Percentiles rank a stretch among this genome's conserved stretches.
Evolutionary conservation across 2,329 filamentous ascomycete genomes (phyloP).

Genomic region (Bipolaris gigantea): DNA sequence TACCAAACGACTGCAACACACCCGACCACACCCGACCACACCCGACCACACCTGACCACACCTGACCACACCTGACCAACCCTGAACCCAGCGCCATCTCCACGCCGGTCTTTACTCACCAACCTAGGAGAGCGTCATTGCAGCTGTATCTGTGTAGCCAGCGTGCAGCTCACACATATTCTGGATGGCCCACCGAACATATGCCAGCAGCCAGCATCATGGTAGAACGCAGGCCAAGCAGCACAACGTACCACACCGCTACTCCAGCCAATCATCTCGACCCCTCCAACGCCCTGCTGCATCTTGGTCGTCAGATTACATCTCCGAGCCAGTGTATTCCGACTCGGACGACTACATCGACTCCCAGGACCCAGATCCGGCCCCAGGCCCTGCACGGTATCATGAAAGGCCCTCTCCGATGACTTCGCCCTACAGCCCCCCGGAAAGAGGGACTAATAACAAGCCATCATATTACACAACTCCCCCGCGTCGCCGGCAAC

Average conservation of each 20-base stretch:
- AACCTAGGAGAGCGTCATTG: slow-evolving; percentile 3
- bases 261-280: background rate
- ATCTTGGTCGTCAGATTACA: slow-evolving; percentile 8
- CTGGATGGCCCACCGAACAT: slow-evolving; percentile 7
- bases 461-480: background rate
- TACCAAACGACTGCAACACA: slow-evolving; percentile 6
- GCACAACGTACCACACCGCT: background rate
- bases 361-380: background rate
- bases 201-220: background rate
- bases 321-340: slow-evolving; percentile 2
- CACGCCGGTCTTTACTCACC: background rate
- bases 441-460: background rate
- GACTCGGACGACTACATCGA: slow-evolving; percentile 11
- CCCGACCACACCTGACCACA: background rate
- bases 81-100: background rate
- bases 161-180: background rate
- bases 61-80: background rate
- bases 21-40: background rate
- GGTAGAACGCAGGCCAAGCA: background rate
- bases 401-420: background rate
- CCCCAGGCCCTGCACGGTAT: background rate
- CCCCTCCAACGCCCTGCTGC: slow-evolving; percentile 1
- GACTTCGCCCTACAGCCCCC: slow-evolving; percentile 5
- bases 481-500: background rate
- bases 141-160: background rate